Base-by-base conservation (phyloP, 106 monocot species). In the Acanthochlamys bracteata region DNA sequence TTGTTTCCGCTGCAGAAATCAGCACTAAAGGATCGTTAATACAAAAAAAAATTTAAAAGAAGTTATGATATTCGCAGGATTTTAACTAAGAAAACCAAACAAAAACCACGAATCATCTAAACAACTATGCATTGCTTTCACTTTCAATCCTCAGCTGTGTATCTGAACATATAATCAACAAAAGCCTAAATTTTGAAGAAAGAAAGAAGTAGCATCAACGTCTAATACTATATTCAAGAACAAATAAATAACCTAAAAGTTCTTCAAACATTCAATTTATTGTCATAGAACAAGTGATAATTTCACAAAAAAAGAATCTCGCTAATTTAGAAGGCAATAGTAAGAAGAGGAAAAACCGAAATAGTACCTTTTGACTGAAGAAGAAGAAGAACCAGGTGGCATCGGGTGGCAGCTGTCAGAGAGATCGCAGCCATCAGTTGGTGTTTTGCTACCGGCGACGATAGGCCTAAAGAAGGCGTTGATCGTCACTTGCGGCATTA, bases 381-480 rank as follows among this genome's bases (percentile, higher is more conserved):
- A 33, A 33, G 33, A 33, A 6, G 33, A 33, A 33, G 33, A 33
- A 33, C 33, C 1, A 33, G 33, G 33, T 33, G 33, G 33, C 33
- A 33, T 33, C 33, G 6, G 33, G 17, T 12, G 17, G 14, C 16
- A 17, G 17, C 8, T n/a, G 16, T 24, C 4, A n/a, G 39, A 20
- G 39, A 4, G 40, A 40, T 20, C 40, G 20, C 10, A 39, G 41
- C 61, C 40, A 39, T 16, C 20, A 15, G 20, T 19, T 20, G 10
- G 26, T 13, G 39, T 20, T 40, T 40, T 40, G 39, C 39, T 19
- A 16, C 19, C 11, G 56, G 56, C 56, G 19, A 19, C 40, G 19
- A 59, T 51, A 22, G 42, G 52, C 60, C 62, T 74, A 59, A 74
- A 74, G 68, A 67, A 74, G 53, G 68, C 53, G 61, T 43, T 61